Evolutionary conservation across 139 green algal genomes (phyloP).

Genomic region (Volvox africanus): DNA sequence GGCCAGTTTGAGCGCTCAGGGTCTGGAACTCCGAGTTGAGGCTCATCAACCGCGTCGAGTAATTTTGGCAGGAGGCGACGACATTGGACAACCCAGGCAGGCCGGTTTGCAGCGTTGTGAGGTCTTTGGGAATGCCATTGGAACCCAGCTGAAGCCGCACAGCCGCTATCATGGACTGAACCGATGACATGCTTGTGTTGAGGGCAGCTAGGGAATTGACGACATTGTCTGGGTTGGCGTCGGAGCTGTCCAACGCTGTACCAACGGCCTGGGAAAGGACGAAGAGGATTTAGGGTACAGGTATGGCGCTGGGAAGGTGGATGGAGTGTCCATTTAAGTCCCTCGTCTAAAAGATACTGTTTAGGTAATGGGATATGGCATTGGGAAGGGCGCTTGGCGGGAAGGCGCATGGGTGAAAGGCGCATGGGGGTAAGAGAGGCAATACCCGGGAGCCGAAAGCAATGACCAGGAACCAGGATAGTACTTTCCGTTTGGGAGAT

Average conservation of each 20-base stretch:
- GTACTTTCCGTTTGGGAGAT: too few species aligned
- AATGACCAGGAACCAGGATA: too few species aligned
- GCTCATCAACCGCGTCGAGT: neutral
- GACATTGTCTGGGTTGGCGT: constrained; percentile 6
- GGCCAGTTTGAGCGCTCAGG: neutral
- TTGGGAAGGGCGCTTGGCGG: too few species aligned
- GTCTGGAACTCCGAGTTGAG: neutral
- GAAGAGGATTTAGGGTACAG: neutral
- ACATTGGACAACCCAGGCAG: neutral
- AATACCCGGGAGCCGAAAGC: too few species aligned
- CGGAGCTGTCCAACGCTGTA: neutral
- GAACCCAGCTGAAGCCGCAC: neutral
- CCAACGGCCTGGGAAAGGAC: neutral
- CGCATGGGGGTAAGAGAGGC: too few species aligned
- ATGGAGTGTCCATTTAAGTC: too few species aligned
- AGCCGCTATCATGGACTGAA: neutral
- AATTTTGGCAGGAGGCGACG: neutral
- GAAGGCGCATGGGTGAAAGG: too few species aligned
- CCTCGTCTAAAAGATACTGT: too few species aligned
- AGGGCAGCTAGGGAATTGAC: neutral
- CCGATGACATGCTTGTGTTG: neutral
- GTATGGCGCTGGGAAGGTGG: too few species aligned
- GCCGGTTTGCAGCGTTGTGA: neutral
- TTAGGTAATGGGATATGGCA: too few species aligned
- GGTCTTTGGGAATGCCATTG: neutral